A percentile compares a stretch with the other conserved stretches of the same genome.
Conservation (phyloP, 2,329 filamentous ascomycete species). For the Scolecobasidium constrictum region DNA sequence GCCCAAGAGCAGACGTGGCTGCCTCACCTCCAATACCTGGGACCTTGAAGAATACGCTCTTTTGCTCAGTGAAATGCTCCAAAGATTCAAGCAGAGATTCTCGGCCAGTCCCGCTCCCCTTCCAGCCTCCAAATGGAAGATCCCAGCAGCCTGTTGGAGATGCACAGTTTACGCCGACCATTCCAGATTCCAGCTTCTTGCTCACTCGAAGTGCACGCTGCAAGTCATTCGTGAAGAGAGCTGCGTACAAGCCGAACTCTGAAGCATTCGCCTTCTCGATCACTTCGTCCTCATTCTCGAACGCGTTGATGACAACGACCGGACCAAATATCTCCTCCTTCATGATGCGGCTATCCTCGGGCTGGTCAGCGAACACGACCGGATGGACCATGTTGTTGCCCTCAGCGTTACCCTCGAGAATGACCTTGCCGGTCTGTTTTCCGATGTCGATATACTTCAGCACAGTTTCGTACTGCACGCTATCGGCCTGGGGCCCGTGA, state of each 20-base stretch:
- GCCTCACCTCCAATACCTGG: conserved; percentile 2
- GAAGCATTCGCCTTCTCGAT: conserved; percentile 20
- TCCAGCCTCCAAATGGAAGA: conserved; percentile 10
- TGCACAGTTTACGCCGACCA: conserved; percentile 10
- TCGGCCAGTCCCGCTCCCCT: conserved; percentile 9
- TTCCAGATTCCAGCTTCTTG: conserved; percentile 13
- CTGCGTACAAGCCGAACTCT: conserved; percentile 20
- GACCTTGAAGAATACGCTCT: conserved; percentile 6
- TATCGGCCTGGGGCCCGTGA: conserved; percentile 41
- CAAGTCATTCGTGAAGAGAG: conserved; percentile 17
- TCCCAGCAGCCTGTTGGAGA: conserved; percentile 9
- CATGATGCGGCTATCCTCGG: conserved; percentile 15
- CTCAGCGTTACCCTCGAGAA: conserved; percentile 16
- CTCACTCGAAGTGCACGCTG: conserved; percentile 16
- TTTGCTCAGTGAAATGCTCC: conserved; percentile 7
- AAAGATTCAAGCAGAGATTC: conserved; percentile 6
- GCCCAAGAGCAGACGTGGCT: not conserved
- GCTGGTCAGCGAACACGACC: conserved; percentile 10
- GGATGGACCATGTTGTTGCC: conserved; percentile 17
- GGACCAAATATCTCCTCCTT: conserved; percentile 24
- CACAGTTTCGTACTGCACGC: conserved; percentile 34
- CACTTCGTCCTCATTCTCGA: conserved; percentile 22
- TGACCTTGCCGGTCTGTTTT: conserved; percentile 16
- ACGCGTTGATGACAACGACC: conserved; percentile 15
- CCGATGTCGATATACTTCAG: conserved; percentile 8